Evolutionary conservation across 345 rosid species (phyloP), one percentile per base, ranked within the genome.

Genomic region (Excoecaria cochinchinensis): DNA sequence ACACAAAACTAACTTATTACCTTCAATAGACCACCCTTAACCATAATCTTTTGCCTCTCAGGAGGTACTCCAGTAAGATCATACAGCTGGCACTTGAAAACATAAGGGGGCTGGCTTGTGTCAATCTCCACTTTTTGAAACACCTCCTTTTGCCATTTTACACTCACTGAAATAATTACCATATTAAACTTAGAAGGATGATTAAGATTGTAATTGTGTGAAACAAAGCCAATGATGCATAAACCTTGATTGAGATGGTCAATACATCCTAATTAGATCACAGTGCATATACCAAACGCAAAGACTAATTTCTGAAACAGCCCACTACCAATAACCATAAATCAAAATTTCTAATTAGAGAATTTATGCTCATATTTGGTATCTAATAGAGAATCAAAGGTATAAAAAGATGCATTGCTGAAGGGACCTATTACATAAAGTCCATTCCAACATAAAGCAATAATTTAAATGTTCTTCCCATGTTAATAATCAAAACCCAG

Each of bases 41-140:
- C 93, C 97, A 96, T 90, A 48, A 95, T 92, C 88, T 96, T 96
- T 84, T 96, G 99, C 79, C 99, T 83, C 76, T 91, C 99, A 0
- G 98, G 99, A 6, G 95, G 97, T 14, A 95, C 99, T 67, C 97
- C 99, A 15, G 93, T 93, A 73, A 93, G 85, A 88, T 91, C 97
- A 82, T 79, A 90, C 82, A 95, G 68, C 80, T 93, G 97, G 83
- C 89, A 86, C 84, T 93, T 95, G 97, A 95, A 95, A 81, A 93
- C 87, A 81, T 78, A 84, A 46, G 97, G 90, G 25, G 99, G 87
- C 83, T 84, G 93, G 87, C 82, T 85, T 11, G 88, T 79, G 67
- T 95, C 94, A 55, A 95, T 88, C 84, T 93, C 99, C 76, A 95
- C 92, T 66, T 81, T 81, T 46, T 88, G 83, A 78, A 91, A 91